phyloP scores from a whole-genome alignment of 1,139 yeast species.

The Yamadazyma atmosphaerica region DNA sequence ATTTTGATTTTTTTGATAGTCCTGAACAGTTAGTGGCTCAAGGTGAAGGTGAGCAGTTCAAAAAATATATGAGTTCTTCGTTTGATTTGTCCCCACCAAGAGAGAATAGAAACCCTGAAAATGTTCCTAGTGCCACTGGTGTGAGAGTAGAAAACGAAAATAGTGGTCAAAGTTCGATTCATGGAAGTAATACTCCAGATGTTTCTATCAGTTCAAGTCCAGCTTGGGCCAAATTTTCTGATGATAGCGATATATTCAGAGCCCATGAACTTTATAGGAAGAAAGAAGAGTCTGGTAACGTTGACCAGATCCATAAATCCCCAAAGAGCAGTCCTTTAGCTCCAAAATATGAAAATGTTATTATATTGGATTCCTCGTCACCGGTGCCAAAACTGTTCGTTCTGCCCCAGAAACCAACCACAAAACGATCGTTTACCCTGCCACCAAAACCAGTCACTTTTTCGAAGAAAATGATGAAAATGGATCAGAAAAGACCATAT shows the following conservation, averaged over 20 bases:
- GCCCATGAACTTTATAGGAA: conserved; percentile 4
- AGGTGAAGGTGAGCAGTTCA: neutral
- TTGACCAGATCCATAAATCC: no score
- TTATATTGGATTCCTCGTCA: no score
- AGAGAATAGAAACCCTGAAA: conserved; percentile 3
- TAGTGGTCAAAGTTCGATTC: no score
- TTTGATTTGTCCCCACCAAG: neutral
- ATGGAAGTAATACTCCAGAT: neutral
- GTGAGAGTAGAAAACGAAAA: no score
- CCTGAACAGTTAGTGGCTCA: neutral
- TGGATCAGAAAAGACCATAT: conserved; percentile 2
- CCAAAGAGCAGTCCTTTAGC: no score
- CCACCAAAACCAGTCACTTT: neutral
- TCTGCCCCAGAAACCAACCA: no score
- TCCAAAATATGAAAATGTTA: no score
- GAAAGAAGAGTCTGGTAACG: neutral
- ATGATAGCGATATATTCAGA: conserved; percentile 7
- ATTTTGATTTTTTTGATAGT: conserved; percentile 2
- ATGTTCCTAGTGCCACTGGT: no score
- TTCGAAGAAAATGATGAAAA: neutral
- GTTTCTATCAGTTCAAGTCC: neutral
- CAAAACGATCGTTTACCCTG: conserved; percentile 1
- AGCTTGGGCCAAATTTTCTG: conserved; percentile 4
- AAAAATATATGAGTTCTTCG: neutral
- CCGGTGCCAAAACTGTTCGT: no score